Evolutionary conservation across 352 stramenopile genomes (phyloP), one percentile per base, ranked within the genome.

Genomic region (Pythium myriotylum): DNA sequence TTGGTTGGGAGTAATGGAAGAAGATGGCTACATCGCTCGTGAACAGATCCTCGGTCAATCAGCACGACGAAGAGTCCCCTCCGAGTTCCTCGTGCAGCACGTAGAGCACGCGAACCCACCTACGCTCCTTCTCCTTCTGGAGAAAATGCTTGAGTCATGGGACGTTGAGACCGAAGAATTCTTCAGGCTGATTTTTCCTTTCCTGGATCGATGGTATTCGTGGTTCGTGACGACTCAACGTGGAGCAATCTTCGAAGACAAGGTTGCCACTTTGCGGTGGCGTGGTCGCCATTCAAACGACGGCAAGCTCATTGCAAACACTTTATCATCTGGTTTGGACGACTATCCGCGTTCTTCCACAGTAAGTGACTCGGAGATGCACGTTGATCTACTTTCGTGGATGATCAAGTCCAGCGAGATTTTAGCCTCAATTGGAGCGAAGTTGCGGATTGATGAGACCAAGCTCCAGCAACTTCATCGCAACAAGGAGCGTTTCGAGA

Each of bases 311-410:
- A 89, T 96, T 50, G 67, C 92, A 4, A 96, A 97, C 67, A 98
- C 90, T n/a, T 67, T 98, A 1, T 88, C 91, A 1, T 98, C 90
- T 0, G 94, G 94, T 0, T 61, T 98, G 8, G 94, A 98, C 48
- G 94, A 98, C 70, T 98, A 96, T 62, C 94, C 94, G 2, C 76
- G 86, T 50, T 85, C 86, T 1, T 94, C 79, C n/a, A 64, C 69
- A 43, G 80, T 87, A 3, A 86, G 74, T 24, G 54, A 85, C 9
- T 68, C 85, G 27, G 92, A 98, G 59, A 88, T 86, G 66, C 92
- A 98, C 54, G 84, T 98, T 22, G 94, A 98, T 57, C 45, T 98
- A 52, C 55, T 96, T 0, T 86, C 81, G 37, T 98, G 94, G 94
- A 91, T 98, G 73, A 84, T 94, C 33, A 83, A 82, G 32, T 72